Percentiles rank a stretch among this genome's conserved stretches.
phyloP scores from a whole-genome alignment of 257 asterid species.

The Henckelia pumila region DNA sequence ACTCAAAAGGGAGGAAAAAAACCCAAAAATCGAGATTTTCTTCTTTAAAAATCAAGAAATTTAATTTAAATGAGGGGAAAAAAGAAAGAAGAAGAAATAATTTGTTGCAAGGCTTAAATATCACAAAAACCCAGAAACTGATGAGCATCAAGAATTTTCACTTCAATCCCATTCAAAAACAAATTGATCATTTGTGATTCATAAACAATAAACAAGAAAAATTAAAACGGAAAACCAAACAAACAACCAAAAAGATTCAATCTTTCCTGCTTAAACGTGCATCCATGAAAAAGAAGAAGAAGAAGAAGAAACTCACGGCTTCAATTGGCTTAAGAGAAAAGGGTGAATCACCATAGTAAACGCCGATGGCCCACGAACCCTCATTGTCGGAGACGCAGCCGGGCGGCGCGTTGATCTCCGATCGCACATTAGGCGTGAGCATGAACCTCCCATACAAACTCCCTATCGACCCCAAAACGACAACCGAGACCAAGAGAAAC shows the following conservation, averaged over 20 bases:
- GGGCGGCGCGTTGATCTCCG: conserved; percentile 34
- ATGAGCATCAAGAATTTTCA: not conserved
- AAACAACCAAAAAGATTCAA: not conserved
- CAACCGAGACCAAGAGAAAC: conserved; percentile 58
- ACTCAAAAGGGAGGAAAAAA: not conserved
- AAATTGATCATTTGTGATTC: too few species aligned
- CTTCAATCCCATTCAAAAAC: not conserved
- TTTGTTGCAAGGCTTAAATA: not conserved
- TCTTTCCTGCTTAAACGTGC: not conserved
- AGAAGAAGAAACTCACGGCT: conserved; percentile 45
- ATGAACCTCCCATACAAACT: conserved; percentile 52
- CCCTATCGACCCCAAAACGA: conserved; percentile 69
- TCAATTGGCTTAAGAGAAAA: conserved; percentile 89
- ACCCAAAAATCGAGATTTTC: not conserved
- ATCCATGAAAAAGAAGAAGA: not conserved
- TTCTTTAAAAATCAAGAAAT: too few species aligned
- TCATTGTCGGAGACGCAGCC: conserved; percentile 82
- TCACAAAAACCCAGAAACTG: not conserved
- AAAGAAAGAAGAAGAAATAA: too few species aligned
- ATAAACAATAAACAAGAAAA: not conserved
- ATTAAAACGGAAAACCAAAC: not conserved
- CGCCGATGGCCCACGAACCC: conserved; percentile 94
- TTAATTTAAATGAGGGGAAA: too few species aligned
- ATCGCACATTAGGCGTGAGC: conserved; percentile 62
- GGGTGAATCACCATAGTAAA: conserved; percentile 88